Evolutionary conservation across 2,329 filamentous ascomycete genomes (phyloP), one percentile per base, ranked within the genome.

Genomic region (Camillea tinctor): DNA sequence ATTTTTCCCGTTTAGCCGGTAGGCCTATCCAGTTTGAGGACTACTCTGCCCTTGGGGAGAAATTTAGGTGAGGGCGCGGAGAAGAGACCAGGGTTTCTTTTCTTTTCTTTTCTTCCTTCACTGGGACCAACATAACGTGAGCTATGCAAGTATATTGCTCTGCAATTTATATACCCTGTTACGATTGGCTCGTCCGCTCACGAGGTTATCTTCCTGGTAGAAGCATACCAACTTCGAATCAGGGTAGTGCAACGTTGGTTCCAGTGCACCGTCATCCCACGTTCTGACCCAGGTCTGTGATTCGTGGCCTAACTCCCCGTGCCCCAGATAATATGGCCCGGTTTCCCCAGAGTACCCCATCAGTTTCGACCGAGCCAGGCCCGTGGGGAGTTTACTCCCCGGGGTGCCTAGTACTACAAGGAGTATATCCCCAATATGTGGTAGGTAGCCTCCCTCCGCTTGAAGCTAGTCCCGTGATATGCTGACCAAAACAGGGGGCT

Each of bases 1-100:
- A 30, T 30, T 62, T 66, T 66, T 63, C 44, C 65, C 57, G 69
- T 71, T 71, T 71, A 71, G 61, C 68, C 68, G 68, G 62, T 62
- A 63, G 56, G 66, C 67, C 61, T 30, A 30, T 30, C 2, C 68
- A 66, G 66, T 67, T 58, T 60, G 60, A 26, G 44, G 36, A 44
- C 36, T 44, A 50, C 52, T 22, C 54, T 60, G 50, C n/a, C n/a
- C n/a, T n/a, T n/a, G 56, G 58, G 62, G 54, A n/a, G n/a, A n/a
- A n/a, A n/a, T 30, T 30, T 63, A 58, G 59, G 36, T 44, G 36
- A 44, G 36, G 59, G 36, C n/a, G 36, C 17, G 36, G 13, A 44
- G 36, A 4, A 40, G 24, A 30, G 26, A 6, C 36, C 17, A 44
- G 36, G 13, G 2, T 44, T n/a, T n/a, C n/a, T n/a, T n/a, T n/a